A percentile compares a stretch with the other conserved stretches of the same genome.
These are phyloP conservation scores for Puya raimondii DNA, from an alignment of 176 grass and related monocot species.

Conservation along the genomic window DNA sequence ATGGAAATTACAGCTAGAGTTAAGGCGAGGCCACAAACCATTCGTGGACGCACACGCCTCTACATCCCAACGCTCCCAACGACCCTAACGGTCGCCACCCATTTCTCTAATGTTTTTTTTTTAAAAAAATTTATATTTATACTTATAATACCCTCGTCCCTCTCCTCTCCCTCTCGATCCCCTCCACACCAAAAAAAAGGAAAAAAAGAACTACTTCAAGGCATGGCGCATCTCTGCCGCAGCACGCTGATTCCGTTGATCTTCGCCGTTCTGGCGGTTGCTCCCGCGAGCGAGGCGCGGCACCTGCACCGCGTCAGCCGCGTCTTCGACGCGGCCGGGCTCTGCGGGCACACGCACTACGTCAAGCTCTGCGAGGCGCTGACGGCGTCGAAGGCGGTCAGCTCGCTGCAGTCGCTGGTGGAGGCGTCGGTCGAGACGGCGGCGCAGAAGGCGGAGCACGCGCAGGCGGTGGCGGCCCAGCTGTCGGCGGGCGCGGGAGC, in stretches of 20 bases:
- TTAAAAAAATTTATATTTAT: slow-evolving; percentile 18
- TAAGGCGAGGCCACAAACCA: too few relatives aligned
- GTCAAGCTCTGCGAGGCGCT: slow-evolving; percentile 27
- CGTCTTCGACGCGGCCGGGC: not conserved
- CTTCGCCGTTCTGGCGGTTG: not conserved
- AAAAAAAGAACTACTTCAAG: too few relatives aligned
- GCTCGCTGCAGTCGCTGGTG: slow-evolving; percentile 31
- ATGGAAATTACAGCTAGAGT: too few relatives aligned
- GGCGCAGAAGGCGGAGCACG: slow-evolving; percentile 24
- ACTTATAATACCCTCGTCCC: not conserved
- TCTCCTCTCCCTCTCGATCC: not conserved
- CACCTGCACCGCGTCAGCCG: not conserved
- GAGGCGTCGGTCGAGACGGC: slow-evolving; percentile 21
- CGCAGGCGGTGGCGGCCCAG: slow-evolving; percentile 14
- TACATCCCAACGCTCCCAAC: not conserved
- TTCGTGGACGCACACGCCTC: too few relatives aligned
- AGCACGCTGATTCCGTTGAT: not conserved
- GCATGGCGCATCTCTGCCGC: too few relatives aligned
- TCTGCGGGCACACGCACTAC: slow-evolving; percentile 30
- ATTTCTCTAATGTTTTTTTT: not conserved
- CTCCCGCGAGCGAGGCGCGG: not conserved
- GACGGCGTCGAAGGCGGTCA: slow-evolving; percentile 30
- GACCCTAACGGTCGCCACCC: slow-evolving; percentile 2
- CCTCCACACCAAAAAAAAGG: not conserved
- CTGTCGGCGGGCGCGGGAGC: not conserved